A percentile compares a stretch with the other conserved stretches of the same genome.
These are phyloP conservation scores for Peronospora destructor DNA, from an alignment of 352 stramenopile genomes.

Conservation along the genomic window DNA sequence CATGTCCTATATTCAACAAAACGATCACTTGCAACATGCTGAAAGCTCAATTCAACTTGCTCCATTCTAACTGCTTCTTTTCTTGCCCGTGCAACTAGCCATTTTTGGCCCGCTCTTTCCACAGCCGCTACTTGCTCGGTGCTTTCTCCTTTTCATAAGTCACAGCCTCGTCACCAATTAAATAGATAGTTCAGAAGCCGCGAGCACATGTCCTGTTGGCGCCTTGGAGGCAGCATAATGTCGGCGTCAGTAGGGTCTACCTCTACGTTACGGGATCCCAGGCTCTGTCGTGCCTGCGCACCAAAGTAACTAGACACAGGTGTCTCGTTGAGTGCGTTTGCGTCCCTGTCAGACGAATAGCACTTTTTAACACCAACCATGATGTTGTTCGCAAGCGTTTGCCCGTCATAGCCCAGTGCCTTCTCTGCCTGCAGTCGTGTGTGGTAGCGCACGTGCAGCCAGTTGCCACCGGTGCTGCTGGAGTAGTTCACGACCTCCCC, in stretches of 20 bases:
- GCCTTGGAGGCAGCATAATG: slow-evolving; percentile 73
- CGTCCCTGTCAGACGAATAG: slow-evolving; percentile 54
- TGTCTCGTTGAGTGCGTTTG: slow-evolving; percentile 45
- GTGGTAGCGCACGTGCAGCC: slow-evolving; percentile 74
- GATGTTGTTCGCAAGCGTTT: slow-evolving; percentile 49
- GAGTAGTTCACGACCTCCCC: slow-evolving; percentile 71
- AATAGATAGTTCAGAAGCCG: slow-evolving; percentile 78
- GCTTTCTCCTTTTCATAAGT: not conserved
- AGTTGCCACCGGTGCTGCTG: slow-evolving; percentile 56
- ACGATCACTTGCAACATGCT: too few species aligned
- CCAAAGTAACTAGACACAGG: slow-evolving; percentile 52
- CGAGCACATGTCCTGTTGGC: slow-evolving; percentile 74
- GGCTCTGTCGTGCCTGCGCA: slow-evolving; percentile 34
- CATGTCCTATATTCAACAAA: too few species aligned
- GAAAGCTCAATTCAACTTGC: not conserved
- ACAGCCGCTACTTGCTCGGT: slow-evolving; percentile 12
- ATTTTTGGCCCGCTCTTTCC: slow-evolving; percentile 1
- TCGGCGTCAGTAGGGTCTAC: slow-evolving; percentile 73
- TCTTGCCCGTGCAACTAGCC: not conserved
- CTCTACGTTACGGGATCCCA: slow-evolving; percentile 52
- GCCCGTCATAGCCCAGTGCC: slow-evolving; percentile 63
- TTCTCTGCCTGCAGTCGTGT: slow-evolving; percentile 77
- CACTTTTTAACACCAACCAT: slow-evolving; percentile 84
- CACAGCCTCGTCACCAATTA: slow-evolving; percentile 50
- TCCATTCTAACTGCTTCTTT: not conserved